Conservation (phyloP, 768 basidiomycete species). For the Suillus placidus region DNA sequence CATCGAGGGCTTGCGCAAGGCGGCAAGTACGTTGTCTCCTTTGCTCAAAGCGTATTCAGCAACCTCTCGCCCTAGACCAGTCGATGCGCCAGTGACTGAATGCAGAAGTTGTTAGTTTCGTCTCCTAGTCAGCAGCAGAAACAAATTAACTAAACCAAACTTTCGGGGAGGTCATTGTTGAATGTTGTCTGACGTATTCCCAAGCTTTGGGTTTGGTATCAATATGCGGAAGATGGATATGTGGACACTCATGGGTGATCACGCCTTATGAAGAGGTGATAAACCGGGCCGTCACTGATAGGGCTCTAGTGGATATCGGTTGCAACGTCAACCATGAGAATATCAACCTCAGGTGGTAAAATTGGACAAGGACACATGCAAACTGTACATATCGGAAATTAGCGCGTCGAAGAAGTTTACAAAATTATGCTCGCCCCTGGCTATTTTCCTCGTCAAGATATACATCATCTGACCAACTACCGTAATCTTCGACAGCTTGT, state of each 20-base stretch:
- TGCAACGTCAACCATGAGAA: background rate
- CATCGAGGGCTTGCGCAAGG: constrained; percentile 43
- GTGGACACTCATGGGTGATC: background rate
- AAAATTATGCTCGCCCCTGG: constrained; percentile 2
- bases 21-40: constrained; percentile 47
- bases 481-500: constrained; percentile 27
- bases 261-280: background rate
- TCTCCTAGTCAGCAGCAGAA: background rate
- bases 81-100: constrained; percentile 45
- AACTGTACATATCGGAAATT: background rate
- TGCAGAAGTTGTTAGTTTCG: background rate
- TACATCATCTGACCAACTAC: constrained; percentile 31
- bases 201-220: background rate
- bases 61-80: constrained; percentile 42
- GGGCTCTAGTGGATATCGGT: background rate
- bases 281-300: background rate
- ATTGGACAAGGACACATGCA: background rate
- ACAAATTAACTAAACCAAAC: constrained; percentile 27
- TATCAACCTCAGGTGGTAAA: background rate
- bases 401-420: background rate
- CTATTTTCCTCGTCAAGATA: constrained; percentile 17
- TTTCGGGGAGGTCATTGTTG: constrained; percentile 11
- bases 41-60: constrained; percentile 37
- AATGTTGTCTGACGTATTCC: constrained; percentile 6
- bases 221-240: background rate